Evolutionary conservation across 768 basidiomycete species (phyloP).

Genomic region (Termitomyces sp.): DNA sequence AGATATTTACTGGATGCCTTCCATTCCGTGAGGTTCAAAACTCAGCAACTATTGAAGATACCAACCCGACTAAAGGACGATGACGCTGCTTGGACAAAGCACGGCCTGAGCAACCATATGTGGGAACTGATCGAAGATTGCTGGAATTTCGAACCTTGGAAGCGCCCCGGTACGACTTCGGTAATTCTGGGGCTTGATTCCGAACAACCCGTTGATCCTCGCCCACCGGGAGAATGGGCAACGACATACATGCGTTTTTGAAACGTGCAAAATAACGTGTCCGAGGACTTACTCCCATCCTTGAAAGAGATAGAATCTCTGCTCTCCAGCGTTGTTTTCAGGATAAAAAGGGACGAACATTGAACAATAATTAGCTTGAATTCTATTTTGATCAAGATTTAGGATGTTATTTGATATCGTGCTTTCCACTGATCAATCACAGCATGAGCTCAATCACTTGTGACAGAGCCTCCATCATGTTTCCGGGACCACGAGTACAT

Average conservation of each 20-base stretch:
- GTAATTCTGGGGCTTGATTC: neutral
- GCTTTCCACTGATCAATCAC: neutral
- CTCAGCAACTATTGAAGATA: neutral
- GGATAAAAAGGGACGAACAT: neutral
- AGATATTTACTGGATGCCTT: neutral
- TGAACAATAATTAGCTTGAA: neutral
- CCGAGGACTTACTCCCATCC: neutral
- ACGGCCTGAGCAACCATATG: neutral
- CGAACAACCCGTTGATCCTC: neutral
- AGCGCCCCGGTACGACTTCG: neutral
- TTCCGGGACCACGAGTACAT: neutral
- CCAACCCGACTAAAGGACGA: neutral
- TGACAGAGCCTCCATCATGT: neutral
- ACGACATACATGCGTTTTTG: neutral
- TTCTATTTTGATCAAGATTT: no score
- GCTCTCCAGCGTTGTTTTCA: neutral
- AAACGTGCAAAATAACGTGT: neutral
- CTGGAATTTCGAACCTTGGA: neutral
- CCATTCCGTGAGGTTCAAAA: neutral
- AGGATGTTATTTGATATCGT: neutral
- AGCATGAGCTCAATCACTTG: no score
- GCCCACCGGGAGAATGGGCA: neutral
- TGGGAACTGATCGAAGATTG: slow-evolving; percentile 3
- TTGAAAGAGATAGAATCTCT: neutral
- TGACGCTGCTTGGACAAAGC: neutral